Percentiles rank a stretch among this genome's conserved stretches.
phyloP scores from a whole-genome alignment of 768 basidiomycete species.

The Gymnopilus junonius region DNA sequence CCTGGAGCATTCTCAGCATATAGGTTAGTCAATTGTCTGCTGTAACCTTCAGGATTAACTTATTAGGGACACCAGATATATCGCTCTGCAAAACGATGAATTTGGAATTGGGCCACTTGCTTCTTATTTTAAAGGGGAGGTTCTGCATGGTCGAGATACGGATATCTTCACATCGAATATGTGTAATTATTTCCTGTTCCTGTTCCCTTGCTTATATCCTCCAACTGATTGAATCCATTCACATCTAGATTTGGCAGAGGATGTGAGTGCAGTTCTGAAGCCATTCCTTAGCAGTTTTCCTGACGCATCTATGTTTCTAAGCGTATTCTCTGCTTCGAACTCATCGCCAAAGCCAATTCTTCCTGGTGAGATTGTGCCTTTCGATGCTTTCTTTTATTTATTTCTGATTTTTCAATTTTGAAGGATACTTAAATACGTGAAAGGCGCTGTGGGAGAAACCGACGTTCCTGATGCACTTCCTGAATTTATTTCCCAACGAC shows the following conservation, averaged over 20 bases:
- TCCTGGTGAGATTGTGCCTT: slow-evolving; percentile 54
- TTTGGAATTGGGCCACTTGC: slow-evolving; percentile 85
- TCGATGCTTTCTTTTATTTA: background rate
- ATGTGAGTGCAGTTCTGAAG: slow-evolving; percentile 52
- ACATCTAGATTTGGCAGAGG: slow-evolving; percentile 80
- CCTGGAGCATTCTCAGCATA: slow-evolving; percentile 97
- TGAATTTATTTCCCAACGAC: slow-evolving; percentile 92
- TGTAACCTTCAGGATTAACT: background rate
- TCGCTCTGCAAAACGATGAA: slow-evolving; percentile 86
- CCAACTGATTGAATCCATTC: slow-evolving; percentile 10
- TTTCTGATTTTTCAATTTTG: slow-evolving; percentile 15
- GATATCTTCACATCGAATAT: slow-evolving; percentile 97
- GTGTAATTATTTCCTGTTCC: slow-evolving; percentile 57
- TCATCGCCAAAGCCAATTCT: slow-evolving; percentile 78
- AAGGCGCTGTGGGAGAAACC: slow-evolving; percentile 89
- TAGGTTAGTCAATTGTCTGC: slow-evolving; percentile 39
- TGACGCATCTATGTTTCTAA: slow-evolving; percentile 31
- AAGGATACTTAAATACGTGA: slow-evolving; percentile 97
- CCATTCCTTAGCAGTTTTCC: background rate
- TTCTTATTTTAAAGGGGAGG: slow-evolving; percentile 97
- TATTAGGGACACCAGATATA: slow-evolving; percentile 53
- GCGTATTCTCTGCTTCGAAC: slow-evolving; percentile 85
- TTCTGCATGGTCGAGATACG: slow-evolving; percentile 79
- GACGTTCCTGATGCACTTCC: slow-evolving; percentile 93
- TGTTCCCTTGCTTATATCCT: background rate